Base-by-base conservation (phyloP, 1,284 basidiomycete genomes). In the Irpex lacteus region DNA sequence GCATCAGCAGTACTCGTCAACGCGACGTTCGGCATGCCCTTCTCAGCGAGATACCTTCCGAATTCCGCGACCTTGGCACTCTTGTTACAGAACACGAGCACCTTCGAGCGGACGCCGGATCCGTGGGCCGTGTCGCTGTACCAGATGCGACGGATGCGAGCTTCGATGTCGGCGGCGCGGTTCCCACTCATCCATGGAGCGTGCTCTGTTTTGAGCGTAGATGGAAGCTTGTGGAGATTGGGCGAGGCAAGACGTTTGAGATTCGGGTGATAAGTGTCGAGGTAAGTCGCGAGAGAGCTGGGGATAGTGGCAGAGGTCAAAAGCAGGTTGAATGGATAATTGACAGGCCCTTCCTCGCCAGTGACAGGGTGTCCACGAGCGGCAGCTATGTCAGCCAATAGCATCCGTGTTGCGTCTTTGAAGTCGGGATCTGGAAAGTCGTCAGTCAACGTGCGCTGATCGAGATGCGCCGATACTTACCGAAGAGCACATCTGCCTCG, bases 231-330 rank as follows among this genome's bases (percentile, higher is more conserved):
- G 73, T 97, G 94, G 8, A 96, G 77, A 26, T 84, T 81, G 0
- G 92, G 92, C 0, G 94, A 95, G 19, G 90, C 86, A 44, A 95
- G 85, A 15, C 91, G 85, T 36, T 81, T 78, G 59, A 90, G 75
- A 3, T 75, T 66, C 0, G 91, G 91, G 68, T 92, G 88, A 65
- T 86, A 74, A 1, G 73, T 76, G 66, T 83, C 80, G 40, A 95
- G 81, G 72, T 91, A 89, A 47, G 80, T 75, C 21, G 88, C 82
- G 54, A 96, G 87, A 1, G 90, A 84, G 38, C 86, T 82, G 1
- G 95, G 94, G 66, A 97, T 90, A 0, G 95, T 96, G 2, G 95
- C 95, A 36, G 91, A 92, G n/a, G 90, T 88, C 49, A 96, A 82
- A 61, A 96, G 72, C 59, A 96, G 77, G 74, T 92, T 85, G 81